These are phyloP conservation scores for Colletotrichum trifolii DNA, from an alignment of 2,329 filamentous ascomycete genomes.

Conservation along the genomic window DNA sequence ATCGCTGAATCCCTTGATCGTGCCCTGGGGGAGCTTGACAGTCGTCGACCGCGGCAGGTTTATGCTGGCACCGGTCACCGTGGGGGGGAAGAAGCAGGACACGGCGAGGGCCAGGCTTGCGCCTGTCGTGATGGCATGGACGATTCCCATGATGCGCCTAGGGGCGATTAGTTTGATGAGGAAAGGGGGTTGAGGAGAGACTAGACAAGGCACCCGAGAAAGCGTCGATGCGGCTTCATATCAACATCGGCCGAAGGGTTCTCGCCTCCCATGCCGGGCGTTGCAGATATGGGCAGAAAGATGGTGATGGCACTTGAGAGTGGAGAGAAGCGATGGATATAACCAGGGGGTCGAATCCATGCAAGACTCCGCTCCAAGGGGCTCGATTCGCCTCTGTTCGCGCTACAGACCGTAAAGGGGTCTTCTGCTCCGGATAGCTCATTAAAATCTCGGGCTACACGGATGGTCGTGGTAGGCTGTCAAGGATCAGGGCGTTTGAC, in stretches of 20 bases:
- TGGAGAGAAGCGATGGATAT: slow-evolving; percentile 8
- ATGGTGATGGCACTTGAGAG: slow-evolving; percentile 9
- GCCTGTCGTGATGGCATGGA: slow-evolving; percentile 11
- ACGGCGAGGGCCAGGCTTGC: slow-evolving; percentile 17
- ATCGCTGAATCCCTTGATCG: slow-evolving; percentile 50
- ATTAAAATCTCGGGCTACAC: slow-evolving; percentile 6
- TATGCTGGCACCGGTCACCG: slow-evolving; percentile 5
- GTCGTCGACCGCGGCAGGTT: slow-evolving; percentile 16
- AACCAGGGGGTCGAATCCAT: slow-evolving; percentile 8
- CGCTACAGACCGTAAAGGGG: slow-evolving; percentile 12
- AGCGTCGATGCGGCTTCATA: slow-evolving; percentile 20
- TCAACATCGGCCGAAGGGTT: slow-evolving; percentile 11
- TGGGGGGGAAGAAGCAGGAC: slow-evolving; percentile 11
- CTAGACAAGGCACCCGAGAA: slow-evolving; percentile 16
- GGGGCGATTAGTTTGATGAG: slow-evolving; percentile 6
- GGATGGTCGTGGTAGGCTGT: background rate
- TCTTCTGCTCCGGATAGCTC: slow-evolving; percentile 8
- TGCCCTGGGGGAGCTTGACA: slow-evolving; percentile 43
- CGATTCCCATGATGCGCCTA: slow-evolving; percentile 26
- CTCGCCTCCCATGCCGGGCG: background rate
- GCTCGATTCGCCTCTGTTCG: background rate
- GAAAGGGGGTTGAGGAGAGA: slow-evolving; percentile 15
- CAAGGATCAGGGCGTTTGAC: background rate
- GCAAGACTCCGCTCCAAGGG: slow-evolving; percentile 18
- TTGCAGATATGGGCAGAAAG: slow-evolving; percentile 16